Evolutionary conservation across 345 rosid species (phyloP), one percentile per base, ranked within the genome.

Genomic region (Moricandia moricandioides): DNA sequence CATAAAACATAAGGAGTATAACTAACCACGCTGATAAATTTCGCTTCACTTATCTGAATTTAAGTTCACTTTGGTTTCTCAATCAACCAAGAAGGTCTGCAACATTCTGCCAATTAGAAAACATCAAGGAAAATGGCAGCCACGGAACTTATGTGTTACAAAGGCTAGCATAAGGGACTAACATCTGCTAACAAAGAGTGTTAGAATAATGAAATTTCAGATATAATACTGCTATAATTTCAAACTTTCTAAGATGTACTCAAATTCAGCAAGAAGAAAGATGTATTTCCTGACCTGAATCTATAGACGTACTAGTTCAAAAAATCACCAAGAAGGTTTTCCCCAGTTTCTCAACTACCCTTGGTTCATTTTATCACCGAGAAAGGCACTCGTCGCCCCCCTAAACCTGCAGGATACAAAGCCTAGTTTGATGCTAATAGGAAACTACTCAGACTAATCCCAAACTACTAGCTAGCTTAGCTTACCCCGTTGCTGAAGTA

Each of bases 401-500:
- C 72, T 81, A 82, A 73, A 86, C 92, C 95, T 88, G 95, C 91
- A 86, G 83, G 81, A 81, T 67, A 69, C 76, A 84, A 79, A 84
- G 82, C 89, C 91, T 83, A 85, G 69, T 52, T 47, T 62, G 78
- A 65, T 79, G 83, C 82, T 85, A 79, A 64, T 6, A 77, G 2
- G 27, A 35, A 26, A 64, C 54, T 72, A 7, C 51, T 72, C 33
- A 61, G 34, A 62, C 66, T 62, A 64, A 57, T 43, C 57, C 72
- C 62, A 66, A 51, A 51, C 69, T 77, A n/a, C n/a, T n/a, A n/a
- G n/a, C n/a, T n/a, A n/a, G n/a, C n/a, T n/a, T n/a, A 66, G 26
- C 71, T 56, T 45, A 58, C 63, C 72, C 67, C 14, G 62, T 14
- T 62, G 26, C 56, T 35, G 62, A 27, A 52, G 69, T 55, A 62